Percentiles rank a stretch among this genome's conserved stretches.
These are phyloP conservation scores for Gentiana macrophylla DNA, from an alignment of 257 asterid species.

Conservation along the genomic window DNA sequence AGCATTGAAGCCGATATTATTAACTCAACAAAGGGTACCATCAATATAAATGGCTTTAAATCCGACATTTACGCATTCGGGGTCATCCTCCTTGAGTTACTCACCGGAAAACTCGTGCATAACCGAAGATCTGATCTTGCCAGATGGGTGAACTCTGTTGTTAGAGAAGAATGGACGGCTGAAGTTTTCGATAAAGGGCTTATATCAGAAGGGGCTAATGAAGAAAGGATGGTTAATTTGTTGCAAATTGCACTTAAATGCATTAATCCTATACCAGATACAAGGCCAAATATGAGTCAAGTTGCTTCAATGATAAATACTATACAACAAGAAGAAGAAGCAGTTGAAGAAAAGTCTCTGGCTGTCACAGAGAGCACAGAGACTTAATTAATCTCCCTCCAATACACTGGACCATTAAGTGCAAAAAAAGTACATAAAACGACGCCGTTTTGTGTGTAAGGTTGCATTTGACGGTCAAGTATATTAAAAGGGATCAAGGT, in stretches of 20 bases:
- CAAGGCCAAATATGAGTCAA: slow-evolving; percentile 41
- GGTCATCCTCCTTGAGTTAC: slow-evolving; percentile 51
- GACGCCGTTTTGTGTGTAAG: too few species aligned
- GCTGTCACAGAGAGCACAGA: slow-evolving; percentile 13
- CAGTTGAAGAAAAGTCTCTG: background rate
- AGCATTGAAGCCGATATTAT: background rate
- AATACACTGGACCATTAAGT: too few species aligned
- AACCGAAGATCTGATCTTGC: slow-evolving; percentile 46
- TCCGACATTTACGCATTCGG: slow-evolving; percentile 48
- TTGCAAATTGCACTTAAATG: slow-evolving; percentile 62
- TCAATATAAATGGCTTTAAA: slow-evolving; percentile 15
- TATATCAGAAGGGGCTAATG: slow-evolving; percentile 42
- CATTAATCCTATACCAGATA: slow-evolving; percentile 26
- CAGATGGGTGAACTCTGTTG: slow-evolving; percentile 57
- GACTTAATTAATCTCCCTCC: background rate
- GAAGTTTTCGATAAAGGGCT: slow-evolving; percentile 58
- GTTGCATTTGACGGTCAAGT: too few species aligned
- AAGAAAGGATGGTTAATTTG: slow-evolving; percentile 53
- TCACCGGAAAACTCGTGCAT: slow-evolving; percentile 55
- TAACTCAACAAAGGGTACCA: too few species aligned
- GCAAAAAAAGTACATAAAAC: too few species aligned
- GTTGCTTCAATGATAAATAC: slow-evolving; percentile 37
- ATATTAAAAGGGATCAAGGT: too few species aligned
- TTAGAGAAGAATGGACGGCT: slow-evolving; percentile 69
- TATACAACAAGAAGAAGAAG: slow-evolving; percentile 45